Percentiles rank a stretch among this genome's conserved stretches.
Conservation (phyloP, 345 rosid species). For the Anastatica hierochuntica region DNA sequence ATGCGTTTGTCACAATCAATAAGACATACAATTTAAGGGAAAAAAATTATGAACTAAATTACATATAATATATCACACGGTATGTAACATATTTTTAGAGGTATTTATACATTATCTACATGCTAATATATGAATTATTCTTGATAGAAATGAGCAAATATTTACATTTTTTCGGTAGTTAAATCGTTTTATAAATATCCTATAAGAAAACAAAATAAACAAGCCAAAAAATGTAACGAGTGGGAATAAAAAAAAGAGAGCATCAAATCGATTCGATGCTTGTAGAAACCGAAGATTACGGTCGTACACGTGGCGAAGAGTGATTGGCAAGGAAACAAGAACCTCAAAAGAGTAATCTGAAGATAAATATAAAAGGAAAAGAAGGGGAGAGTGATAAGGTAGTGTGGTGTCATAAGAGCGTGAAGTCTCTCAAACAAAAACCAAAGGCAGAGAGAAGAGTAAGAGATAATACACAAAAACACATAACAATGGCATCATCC, state of each 20-base stretch:
- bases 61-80: neutral
- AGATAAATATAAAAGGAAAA: constrained; percentile 38
- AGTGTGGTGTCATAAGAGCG: too few species aligned
- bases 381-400: constrained; percentile 25
- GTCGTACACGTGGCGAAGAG: constrained; percentile 44
- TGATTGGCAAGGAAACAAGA: constrained; percentile 38
- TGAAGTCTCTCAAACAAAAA: too few species aligned
- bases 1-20: constrained; percentile 12
- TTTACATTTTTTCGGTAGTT: too few species aligned
- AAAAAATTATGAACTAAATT: neutral
- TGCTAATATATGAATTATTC: too few species aligned
- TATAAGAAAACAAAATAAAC: neutral
- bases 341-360: constrained; percentile 75
- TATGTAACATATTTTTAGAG: too few species aligned
- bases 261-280: too few species aligned
- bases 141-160: too few species aligned
- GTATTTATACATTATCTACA: too few species aligned
- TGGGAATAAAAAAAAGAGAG: neutral
- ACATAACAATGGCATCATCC: constrained; percentile 88
- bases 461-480: constrained; percentile 14
- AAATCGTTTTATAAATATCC: too few species aligned
- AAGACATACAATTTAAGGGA: neutral
- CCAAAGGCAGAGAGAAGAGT: constrained; percentile 10
- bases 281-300: constrained; percentile 32
- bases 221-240: too few species aligned